Evolutionary conservation across 257 asterid genomes (phyloP), one percentile per base, ranked within the genome.

Genomic region (Eustoma russellianum): DNA sequence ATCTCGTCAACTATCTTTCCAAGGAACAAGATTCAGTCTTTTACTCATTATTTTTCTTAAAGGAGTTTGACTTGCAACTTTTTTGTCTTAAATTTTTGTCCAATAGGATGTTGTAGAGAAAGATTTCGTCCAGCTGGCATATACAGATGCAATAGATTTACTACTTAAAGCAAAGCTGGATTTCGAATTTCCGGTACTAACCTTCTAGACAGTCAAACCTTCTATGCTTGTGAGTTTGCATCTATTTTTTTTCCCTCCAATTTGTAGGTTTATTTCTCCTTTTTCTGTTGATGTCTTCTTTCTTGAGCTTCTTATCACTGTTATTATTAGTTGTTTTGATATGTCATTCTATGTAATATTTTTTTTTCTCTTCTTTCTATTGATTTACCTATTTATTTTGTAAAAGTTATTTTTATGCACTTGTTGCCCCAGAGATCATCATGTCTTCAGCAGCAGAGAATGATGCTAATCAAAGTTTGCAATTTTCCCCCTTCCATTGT

Each of bases 31-130:
- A 9, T 38, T 5, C 12, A 7, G 7, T 6, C 43, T 38, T 38
- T 63, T 12, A 15, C 40, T 46, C 15, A 24, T n/a, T 13, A 17
- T 10, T 8, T 41, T 46, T 56, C n/a, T 40, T 14, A 7, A 9
- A 64, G 12, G 38, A 41, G 6, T 14, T 33, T 70, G n/a, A 19
- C 52, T 40, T 47, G 48, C 7, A 17, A 10, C 57, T 73, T 62
- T 59, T 52, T 52, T 47, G 13, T 44, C 53, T 65, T 55, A 18
- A 44, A 61, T 61, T 57, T 28, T 63, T 70, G 60, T 72, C 52
- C 65, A 45, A 18, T 88, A 92, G 98, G 88, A 79, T 68, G 97
- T 85, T 41, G 97, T 72, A 56, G 91, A 85, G 79, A 92, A 85
- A 71, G 74, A 56, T 38, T 75, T 85, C 68, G 83, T 92, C 62